Conservation (phyloP, 176 grass and related monocot genomes). For the Elaeis guineensis region DNA sequence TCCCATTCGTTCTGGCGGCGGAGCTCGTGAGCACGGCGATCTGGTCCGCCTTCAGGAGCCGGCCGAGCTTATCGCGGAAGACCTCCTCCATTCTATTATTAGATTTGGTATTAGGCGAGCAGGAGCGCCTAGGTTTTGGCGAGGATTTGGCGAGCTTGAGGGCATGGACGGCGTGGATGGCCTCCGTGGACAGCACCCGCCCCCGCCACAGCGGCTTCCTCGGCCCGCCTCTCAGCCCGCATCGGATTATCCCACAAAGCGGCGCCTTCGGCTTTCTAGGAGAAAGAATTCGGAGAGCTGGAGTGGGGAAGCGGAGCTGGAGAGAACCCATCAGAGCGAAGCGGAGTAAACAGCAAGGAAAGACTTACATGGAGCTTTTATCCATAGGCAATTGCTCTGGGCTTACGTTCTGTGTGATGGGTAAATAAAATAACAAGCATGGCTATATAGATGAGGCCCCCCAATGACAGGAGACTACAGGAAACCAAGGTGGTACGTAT, state of each 20-base stretch:
- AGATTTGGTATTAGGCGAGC: background rate
- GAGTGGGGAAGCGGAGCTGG: no score
- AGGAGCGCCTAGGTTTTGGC: background rate
- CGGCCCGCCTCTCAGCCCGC: slow-evolving; percentile 12
- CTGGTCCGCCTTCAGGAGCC: slow-evolving; percentile 20
- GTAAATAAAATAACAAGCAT: no score
- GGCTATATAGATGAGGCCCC: no score
- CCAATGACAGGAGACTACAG: no score
- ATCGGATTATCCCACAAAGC: background rate
- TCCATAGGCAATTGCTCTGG: no score
- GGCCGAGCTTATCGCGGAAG: background rate
- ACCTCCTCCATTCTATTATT: background rate
- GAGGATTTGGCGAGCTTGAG: slow-evolving; percentile 17
- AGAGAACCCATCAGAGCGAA: no score
- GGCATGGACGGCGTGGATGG: slow-evolving; percentile 22
- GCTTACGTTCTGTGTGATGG: no score
- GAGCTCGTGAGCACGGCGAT: slow-evolving; percentile 15
- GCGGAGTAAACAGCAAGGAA: no score
- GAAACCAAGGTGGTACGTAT: no score
- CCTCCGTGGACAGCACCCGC: slow-evolving; percentile 14
- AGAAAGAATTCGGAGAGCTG: no score
- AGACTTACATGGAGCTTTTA: no score
- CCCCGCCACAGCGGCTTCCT: slow-evolving; percentile 21
- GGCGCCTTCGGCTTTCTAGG: no score
- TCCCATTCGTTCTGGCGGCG: slow-evolving; percentile 22